These are phyloP conservation scores for Kazachstania sp. DNA, from an alignment of 1,139 yeast genomes.

Conservation along the genomic window DNA sequence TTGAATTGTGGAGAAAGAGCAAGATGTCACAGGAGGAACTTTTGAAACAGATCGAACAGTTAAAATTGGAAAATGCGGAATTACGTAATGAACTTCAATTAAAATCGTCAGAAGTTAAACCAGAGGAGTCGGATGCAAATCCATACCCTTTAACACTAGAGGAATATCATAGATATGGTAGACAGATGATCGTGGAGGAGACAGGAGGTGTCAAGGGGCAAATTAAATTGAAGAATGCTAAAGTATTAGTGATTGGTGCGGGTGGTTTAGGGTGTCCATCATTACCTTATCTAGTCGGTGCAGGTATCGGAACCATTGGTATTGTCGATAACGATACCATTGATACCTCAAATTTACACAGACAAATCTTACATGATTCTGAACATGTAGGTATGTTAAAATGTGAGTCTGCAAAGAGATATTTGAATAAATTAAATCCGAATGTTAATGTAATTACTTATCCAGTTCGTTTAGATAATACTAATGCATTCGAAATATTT, in stretches of 20 bases:
- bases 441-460: constrained; percentile 47
- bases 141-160: constrained; percentile 33
- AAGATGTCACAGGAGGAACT: constrained; percentile 7
- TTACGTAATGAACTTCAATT: constrained; percentile 9
- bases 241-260: constrained; percentile 79
- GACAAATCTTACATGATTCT: constrained; percentile 77
- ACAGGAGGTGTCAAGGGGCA: constrained; percentile 43
- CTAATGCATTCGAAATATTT: constrained; percentile 59
- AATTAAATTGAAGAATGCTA: constrained; percentile 44
- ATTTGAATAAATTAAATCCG: constrained; percentile 55
- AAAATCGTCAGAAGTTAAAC: too few species aligned
- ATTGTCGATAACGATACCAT: constrained; percentile 83
- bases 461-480: constrained; percentile 42
- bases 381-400: constrained; percentile 59
- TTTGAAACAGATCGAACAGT: constrained; percentile 17
- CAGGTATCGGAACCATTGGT: constrained; percentile 82
- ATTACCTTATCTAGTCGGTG: constrained; percentile 70
- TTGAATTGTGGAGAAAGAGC: too few species aligned
- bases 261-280: constrained; percentile 98
- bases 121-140: neutral
- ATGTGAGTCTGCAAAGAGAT: constrained; percentile 65
- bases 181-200: constrained; percentile 86
- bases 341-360: constrained; percentile 75
- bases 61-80: constrained; percentile 22
- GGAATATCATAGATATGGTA: constrained; percentile 79